Conservation (phyloP, 1,139 yeast species). For the Candida tetrigidarum region DNA sequence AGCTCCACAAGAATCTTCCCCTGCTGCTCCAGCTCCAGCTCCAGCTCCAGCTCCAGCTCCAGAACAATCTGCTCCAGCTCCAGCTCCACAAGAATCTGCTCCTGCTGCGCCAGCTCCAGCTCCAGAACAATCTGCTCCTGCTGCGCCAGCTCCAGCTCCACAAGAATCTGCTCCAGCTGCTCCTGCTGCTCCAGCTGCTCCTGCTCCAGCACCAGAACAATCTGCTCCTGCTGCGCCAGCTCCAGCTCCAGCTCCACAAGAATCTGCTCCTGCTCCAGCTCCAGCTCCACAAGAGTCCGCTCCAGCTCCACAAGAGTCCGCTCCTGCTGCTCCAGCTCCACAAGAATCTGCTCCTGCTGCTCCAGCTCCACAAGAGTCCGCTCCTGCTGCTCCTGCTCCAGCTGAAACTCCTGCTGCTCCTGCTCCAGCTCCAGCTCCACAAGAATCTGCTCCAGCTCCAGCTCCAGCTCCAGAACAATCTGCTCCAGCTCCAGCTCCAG, state of each 20-base stretch:
- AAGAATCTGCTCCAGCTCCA: neutral
- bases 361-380: neutral
- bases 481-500: neutral
- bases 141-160: slow-evolving; percentile 8
- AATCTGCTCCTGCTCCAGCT: neutral
- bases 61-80: slow-evolving; percentile 1
- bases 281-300: neutral
- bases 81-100: neutral
- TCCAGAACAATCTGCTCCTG: slow-evolving; percentile 5
- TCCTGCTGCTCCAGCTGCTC: neutral
- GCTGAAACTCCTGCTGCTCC: neutral
- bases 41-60: slow-evolving; percentile 11
- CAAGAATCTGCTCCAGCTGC: neutral
- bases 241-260: slow-evolving; percentile 4
- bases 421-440: slow-evolving; percentile 1
- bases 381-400: neutral
- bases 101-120: neutral
- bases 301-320: slow-evolving; percentile 1
- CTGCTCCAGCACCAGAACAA: neutral
- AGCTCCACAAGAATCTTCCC: slow-evolving; percentile 2
- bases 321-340: slow-evolving; percentile 15
- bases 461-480: neutral
- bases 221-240: neutral
- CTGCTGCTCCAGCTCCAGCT: slow-evolving; percentile 13
- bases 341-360: neutral